Percentiles rank a stretch among this genome's conserved stretches.
Conservation (phyloP, 2,329 filamentous ascomycete species). For the Calonectria hongkongensis region DNA sequence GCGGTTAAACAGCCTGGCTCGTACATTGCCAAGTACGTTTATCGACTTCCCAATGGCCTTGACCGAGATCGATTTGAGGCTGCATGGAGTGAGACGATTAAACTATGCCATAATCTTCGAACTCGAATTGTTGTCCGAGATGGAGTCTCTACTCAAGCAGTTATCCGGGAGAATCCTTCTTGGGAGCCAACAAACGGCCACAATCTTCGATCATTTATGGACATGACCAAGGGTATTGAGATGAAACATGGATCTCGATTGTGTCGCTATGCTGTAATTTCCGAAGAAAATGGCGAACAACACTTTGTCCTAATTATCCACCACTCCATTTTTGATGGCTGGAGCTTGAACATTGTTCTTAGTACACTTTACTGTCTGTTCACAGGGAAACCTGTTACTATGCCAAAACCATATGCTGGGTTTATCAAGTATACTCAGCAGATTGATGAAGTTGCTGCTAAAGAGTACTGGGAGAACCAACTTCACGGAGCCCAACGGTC, state of each 20-base stretch:
- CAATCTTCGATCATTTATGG: conserved; percentile 1
- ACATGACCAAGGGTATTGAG: background rate
- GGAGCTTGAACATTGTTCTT: conserved; percentile 22
- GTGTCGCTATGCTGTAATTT: conserved; percentile 14
- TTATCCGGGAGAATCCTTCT: background rate
- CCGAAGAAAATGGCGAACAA: background rate
- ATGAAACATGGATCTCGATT: conserved; percentile 26
- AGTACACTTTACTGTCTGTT: background rate
- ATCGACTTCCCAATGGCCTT: conserved; percentile 1
- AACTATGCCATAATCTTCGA: background rate
- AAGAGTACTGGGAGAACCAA: background rate
- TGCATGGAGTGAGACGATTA: conserved; percentile 4
- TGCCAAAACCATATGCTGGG: conserved; percentile 5
- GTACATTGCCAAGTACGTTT: conserved; percentile 35
- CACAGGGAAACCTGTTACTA: background rate
- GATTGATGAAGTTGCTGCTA: conserved; percentile 1
- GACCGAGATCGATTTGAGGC: background rate
- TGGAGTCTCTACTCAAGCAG: background rate
- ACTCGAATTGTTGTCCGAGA: background rate
- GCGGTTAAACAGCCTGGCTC: conserved; percentile 34
- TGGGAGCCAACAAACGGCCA: background rate
- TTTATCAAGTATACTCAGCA: conserved; percentile 23
- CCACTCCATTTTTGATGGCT: conserved; percentile 25
- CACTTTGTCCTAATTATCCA: conserved; percentile 23
- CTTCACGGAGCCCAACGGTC: conserved; percentile 56